Evolutionary conservation across 1,284 basidiomycete genomes (phyloP), one percentile per base, ranked within the genome.

Genomic region (Polyporus tsugae): DNA sequence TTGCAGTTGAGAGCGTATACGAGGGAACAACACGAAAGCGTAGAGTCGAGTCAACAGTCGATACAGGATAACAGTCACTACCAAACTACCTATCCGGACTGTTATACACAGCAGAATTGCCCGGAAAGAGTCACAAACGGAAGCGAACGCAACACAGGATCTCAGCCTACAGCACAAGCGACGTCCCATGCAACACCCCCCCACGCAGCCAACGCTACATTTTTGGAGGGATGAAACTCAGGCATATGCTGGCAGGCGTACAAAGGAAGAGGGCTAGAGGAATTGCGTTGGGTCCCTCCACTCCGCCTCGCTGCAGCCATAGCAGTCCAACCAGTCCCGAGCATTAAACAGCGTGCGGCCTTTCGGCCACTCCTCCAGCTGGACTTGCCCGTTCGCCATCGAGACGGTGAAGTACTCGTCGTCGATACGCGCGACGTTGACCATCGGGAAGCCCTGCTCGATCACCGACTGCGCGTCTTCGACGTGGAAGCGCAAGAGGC

Each of bases 321-420:
- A 76, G 81, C 87, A 88, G 75, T 90, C 88, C 35, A 91, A 78
- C 89, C 88, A 90, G 72, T 91, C 88, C 10, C 77, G 79, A 5
- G 81, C 81, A 70, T 89, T 85, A 72, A 86, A 87, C 69, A 81
- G 78, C 38, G 82, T 84, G 35, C 88, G 78, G 62, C 85, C 76
- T 67, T 82, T 83, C 2, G 89, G 85, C 87, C 90, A 91, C 66
- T 82, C 83, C 69, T 85, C 74, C 29, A 78, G 66, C 49, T 67
- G 57, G 25, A 74, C 83, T 62, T 66, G 66, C 41, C 78, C 78
- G 25, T 75, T 77, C 17, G 63, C 64, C 42, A 75, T 70, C 9
- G 72, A 75, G 13, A 91, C 85, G 6, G 85, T 88, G 81, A 85
- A 91, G 69, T 89, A 86, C 58, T 80, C 82, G 53, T 80, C 82